Evolutionary conservation across 371 early-diverging fungal species (phyloP), one percentile per base, ranked within the genome.

Genomic region (Mucor ambiguus): DNA sequence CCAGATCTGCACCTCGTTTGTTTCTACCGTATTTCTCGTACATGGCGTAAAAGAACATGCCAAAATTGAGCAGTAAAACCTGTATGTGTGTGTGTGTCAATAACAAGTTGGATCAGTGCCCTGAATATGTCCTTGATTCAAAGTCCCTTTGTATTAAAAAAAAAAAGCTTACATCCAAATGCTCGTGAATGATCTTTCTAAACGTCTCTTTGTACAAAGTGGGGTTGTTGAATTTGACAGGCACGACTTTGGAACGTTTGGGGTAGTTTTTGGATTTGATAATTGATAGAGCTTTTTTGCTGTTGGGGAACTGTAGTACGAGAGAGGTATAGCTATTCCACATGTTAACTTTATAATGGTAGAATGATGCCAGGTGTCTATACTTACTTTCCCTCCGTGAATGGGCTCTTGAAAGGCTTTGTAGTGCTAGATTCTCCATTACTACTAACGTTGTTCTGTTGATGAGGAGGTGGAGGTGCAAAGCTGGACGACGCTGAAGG

Each of bases 151-250:
- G n/a, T n/a, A n/a, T n/a, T n/a, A n/a, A n/a, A n/a, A n/a, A n/a
- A n/a, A n/a, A n/a, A n/a, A 33, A 33, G 22, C 46, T 46, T 77
- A 76, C 83, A 66, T 87, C 85, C 16, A 87, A 44, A 64, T 87
- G 88, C 49, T 87, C 88, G 26, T 82, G 75, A 16, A 87, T 81
- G n/a, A 82, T 61, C 8, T 67, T 78, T 29, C 74, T 62, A 71
- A 86, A 84, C 0, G 73, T 70, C 1, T 86, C 83, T 56, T 73
- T 76, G 71, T 87, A 87, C 12, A 81, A 69, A 9, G 61, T 68
- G 4, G 66, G 56, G 20, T 77, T 79, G 18, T 69, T 70, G 41
- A 75, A 75, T 37, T 66, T 58, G 0, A 61, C 35, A 20, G 75
- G 75, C 2, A 75, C 55, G 4, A 61, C 61, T 58, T 68, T 71